Base-by-base conservation (phyloP, 2,329 filamentous ascomycete genomes). In the Sporothrix euskadiensis region DNA sequence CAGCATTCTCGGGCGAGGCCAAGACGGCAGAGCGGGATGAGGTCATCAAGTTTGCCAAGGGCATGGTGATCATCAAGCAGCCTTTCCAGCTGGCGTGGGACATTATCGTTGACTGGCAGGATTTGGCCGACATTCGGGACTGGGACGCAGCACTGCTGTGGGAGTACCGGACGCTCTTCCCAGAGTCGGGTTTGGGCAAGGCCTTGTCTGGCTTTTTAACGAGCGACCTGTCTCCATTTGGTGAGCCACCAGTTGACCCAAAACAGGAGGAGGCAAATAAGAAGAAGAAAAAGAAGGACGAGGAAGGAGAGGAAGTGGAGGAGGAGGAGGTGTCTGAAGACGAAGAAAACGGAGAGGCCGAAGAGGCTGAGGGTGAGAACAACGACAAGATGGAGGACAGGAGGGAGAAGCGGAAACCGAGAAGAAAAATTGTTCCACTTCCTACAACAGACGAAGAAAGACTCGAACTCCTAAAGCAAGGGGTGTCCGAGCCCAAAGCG, bases 21-120 rank as follows among this genome's bases (percentile, higher is more conserved):
- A 98, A 98, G 81, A 79, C 83, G 0, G 82, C 85, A 22, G 94
- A 97, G 80, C 88, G 92, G 35, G 84, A 89, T 49, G 90, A 92
- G 76, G 91, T 97, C 0, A 83, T 92, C 78, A 91, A 92, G 74
- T 84, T 96, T 71, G 94, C 95, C 0, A 89, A 91, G 75, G 96
- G 95, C 75, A 97, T 99, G 92, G 95, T 99, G 75, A 92, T 97
- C 74, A 96, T 99, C 80, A 94, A 95, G 78, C 94, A 98, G 78
- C 93, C 94, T 0, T 97, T 91, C 82, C 89, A 91, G 76, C 86
- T 97, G 19, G 96, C 96, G 0, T 99, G 97, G 97, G 91, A 94
- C 78, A 91, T 98, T 75, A 88, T 92, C 41, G 85, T 99, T 74
- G 93, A 98, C 79, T 98, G 95, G 92, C 88, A 92, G 77, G 94